These are phyloP conservation scores for Actinidia arguta DNA, from an alignment of 179 eudicot genomes.

Conservation along the genomic window DNA sequence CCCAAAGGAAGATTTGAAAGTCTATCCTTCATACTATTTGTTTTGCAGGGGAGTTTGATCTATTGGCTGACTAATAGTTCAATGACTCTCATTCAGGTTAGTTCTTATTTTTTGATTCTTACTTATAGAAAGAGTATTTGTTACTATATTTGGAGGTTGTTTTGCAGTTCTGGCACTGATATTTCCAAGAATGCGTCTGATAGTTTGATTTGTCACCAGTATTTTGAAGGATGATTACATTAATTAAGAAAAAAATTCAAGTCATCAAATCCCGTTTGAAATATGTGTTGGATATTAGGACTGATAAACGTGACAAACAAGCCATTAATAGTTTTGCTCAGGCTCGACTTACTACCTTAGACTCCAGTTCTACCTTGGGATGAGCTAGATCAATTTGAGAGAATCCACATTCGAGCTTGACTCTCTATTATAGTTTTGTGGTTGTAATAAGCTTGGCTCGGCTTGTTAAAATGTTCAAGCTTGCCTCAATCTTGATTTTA, in stretches of 20 bases:
- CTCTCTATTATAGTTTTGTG: no score
- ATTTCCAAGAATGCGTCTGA: slow-evolving; percentile 9
- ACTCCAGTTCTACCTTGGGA: no score
- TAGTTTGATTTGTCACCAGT: not conserved
- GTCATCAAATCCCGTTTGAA: not conserved
- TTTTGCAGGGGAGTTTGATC: slow-evolving; percentile 87
- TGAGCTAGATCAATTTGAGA: no score
- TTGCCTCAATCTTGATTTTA: no score
- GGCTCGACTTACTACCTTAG: no score
- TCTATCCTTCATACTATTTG: slow-evolving; percentile 15
- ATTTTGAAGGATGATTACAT: not conserved
- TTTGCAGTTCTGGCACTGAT: not conserved
- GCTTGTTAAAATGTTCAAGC: no score
- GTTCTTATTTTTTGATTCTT: slow-evolving; percentile 25
- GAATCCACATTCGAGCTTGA: no score
- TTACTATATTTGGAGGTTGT: not conserved
- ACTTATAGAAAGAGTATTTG: not conserved
- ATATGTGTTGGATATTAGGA: not conserved
- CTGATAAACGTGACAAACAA: no score
- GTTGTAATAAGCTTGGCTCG: no score
- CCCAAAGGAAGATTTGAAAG: not conserved
- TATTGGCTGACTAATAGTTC: slow-evolving; percentile 92
- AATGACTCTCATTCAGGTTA: slow-evolving; percentile 74
- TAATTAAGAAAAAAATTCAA: not conserved
- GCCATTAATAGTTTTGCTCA: no score